Conservation (phyloP, 73 alveolate genomes). For the Stentor coeruleus region DNA sequence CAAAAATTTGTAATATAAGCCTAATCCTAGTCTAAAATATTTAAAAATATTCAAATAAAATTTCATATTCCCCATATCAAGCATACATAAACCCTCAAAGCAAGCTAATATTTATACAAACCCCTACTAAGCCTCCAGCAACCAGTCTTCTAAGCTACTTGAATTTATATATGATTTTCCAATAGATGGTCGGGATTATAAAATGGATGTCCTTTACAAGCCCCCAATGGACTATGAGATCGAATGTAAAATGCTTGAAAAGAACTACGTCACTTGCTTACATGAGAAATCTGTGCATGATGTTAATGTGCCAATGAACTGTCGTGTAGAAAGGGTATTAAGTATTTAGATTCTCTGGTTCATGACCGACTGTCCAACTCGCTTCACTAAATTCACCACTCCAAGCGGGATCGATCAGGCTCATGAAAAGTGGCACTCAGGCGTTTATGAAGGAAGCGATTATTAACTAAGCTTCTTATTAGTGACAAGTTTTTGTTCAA, state of each 20-base stretch:
- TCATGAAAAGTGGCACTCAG: neutral
- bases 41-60: too few relatives aligned
- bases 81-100: too few relatives aligned
- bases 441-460: neutral
- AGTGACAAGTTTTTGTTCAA: too few relatives aligned
- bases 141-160: too few relatives aligned
- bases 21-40: too few relatives aligned
- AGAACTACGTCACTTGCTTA: conserved; percentile 16
- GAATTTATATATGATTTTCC: too few relatives aligned
- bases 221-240: conserved; percentile 14
- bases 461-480: too few relatives aligned
- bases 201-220: conserved; percentile 24
- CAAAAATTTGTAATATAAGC: too few relatives aligned
- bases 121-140: too few relatives aligned
- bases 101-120: too few relatives aligned
- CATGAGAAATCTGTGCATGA: conserved; percentile 11
- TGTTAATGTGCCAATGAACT: conserved; percentile 1
- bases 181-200: too few relatives aligned
- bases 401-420: neutral
- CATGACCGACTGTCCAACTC: conserved; percentile 15
- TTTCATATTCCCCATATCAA: too few relatives aligned
- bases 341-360: conserved; percentile 19
- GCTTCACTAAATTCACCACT: conserved; percentile 1
- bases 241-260: conserved; percentile 24
- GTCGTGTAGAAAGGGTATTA: conserved; percentile 14